Conservation (phyloP, 129 eudicot species). For the Lonicera japonica region DNA sequence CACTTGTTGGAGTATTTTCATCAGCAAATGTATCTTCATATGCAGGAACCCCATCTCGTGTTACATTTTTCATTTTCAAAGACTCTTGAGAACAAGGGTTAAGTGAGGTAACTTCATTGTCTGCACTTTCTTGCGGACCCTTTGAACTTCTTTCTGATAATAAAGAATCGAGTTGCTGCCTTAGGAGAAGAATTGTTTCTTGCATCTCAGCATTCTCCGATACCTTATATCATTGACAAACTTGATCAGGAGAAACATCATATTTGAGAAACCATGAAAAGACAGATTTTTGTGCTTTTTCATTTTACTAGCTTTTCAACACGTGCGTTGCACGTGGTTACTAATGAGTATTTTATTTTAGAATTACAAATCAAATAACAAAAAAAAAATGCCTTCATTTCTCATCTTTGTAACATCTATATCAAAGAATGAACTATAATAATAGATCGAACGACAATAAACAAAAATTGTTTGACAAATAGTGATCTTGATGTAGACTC, state of each 20-base stretch:
- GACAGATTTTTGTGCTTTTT: no score
- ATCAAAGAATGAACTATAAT: no score
- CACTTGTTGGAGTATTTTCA: constrained; percentile 72
- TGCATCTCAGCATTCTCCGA: constrained; percentile 78
- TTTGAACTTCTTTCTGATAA: constrained; percentile 29
- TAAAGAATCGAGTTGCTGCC: constrained; percentile 58
- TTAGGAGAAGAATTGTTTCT: constrained; percentile 59
- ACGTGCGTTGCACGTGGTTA: no score
- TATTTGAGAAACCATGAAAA: neutral
- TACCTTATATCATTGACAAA: constrained; percentile 30
- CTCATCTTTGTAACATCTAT: no score
- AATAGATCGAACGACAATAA: no score
- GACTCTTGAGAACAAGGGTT: constrained; percentile 24
- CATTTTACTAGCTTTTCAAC: no score
- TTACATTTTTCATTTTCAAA: constrained; percentile 7
- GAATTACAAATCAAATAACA: no score
- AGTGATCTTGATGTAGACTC: no score
- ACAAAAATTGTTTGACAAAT: no score
- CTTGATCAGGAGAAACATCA: constrained; percentile 7
- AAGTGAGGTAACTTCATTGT: constrained; percentile 5
- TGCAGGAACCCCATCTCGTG: constrained; percentile 18
- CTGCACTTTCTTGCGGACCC: constrained; percentile 16
- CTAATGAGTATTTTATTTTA: no score
- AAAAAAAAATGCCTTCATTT: no score
- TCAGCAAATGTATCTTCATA: constrained; percentile 39